Evolutionary conservation across 1,284 basidiomycete species (phyloP), one percentile per base, ranked within the genome.

Genomic region (Hymenochaete sp.): DNA sequence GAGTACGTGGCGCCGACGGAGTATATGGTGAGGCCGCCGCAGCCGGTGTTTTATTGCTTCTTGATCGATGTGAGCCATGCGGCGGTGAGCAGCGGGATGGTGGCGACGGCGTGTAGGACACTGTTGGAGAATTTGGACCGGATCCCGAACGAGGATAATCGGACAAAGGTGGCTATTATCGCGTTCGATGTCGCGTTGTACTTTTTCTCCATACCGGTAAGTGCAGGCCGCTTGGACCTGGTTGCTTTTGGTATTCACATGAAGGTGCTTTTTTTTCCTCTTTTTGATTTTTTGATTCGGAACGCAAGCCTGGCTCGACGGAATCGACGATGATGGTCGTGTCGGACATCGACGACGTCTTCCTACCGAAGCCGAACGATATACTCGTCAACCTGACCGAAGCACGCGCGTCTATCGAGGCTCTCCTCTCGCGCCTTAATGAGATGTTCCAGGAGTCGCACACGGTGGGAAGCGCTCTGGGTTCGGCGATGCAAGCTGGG

Each of bases 21-120:
- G 67, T 98, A 99, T 68, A 98, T 98, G 95, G 93, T 93, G 58
- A 87, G 96, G 53, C 89, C 96, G 13, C 96, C 96, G 32, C 96
- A 98, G 64, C 92, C 96, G 9, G 91, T 93, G 13, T 90, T 96
- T 44, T 98, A 97, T 66, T 79, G 95, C 45, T 98, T 98, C 72
- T 75, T 98, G 57, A 89, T 99, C 65, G 96, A 99, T 60, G 93
- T 98, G 54, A 91, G 88, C 58, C 89, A 96, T 61, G 66, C 82
- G 35, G 93, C 93, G 28, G 78, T 98, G 38, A 87, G 92, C 64
- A 87, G 86, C 38, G 84, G 91, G 44, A 98, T 99, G 93, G 91
- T 98, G 28, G 93, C 95, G 13, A 97, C 93, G 42, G 95, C 95
- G 14, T 96, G 93, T 2, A 79, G 93, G 38, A 93, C 96, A 3